A percentile compares a stretch with the other conserved stretches of the same genome.
Conservation (phyloP, 352 stramenopile genomes). For the Pilasporangium apinafurcum region DNA sequence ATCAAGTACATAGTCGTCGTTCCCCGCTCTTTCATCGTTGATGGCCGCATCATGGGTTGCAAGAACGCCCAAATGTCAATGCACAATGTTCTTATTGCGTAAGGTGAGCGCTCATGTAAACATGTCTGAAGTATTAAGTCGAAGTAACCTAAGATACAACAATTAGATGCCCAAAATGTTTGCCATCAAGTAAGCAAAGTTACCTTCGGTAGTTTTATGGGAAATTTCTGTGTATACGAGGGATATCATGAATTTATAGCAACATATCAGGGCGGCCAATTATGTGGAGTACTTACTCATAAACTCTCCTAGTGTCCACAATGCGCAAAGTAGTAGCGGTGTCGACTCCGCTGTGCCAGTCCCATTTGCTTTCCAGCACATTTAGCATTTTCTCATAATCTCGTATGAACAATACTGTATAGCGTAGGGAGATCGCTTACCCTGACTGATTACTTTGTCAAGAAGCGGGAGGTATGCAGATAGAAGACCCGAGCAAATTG, state of each 20-base stretch:
- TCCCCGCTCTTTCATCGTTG: constrained; percentile 3
- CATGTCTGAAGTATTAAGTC: no score
- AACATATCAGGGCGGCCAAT: no score
- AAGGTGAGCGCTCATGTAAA: background rate
- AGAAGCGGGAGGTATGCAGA: constrained; percentile 8
- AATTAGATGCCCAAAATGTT: no score
- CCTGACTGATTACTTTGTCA: background rate
- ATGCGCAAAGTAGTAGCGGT: background rate
- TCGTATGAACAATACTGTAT: no score
- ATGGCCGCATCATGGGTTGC: constrained; percentile 2
- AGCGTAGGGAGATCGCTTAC: background rate
- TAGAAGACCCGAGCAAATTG: constrained; percentile 2
- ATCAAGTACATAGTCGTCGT: background rate
- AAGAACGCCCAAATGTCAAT: constrained; percentile 8
- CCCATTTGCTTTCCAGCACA: no score
- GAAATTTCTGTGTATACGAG: constrained; percentile 2
- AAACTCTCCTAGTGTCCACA: constrained; percentile 10
- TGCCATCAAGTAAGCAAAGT: no score
- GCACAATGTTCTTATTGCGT: background rate
- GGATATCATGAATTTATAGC: no score
- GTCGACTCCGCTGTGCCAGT: background rate
- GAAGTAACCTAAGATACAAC: no score
- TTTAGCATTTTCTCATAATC: no score
- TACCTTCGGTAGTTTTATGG: background rate
- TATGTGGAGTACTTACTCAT: constrained; percentile 2